A percentile compares a stretch with the other conserved stretches of the same genome.
phyloP scores from a whole-genome alignment of 2,329 filamentous ascomycete genomes.

The Venturia pyrina region DNA sequence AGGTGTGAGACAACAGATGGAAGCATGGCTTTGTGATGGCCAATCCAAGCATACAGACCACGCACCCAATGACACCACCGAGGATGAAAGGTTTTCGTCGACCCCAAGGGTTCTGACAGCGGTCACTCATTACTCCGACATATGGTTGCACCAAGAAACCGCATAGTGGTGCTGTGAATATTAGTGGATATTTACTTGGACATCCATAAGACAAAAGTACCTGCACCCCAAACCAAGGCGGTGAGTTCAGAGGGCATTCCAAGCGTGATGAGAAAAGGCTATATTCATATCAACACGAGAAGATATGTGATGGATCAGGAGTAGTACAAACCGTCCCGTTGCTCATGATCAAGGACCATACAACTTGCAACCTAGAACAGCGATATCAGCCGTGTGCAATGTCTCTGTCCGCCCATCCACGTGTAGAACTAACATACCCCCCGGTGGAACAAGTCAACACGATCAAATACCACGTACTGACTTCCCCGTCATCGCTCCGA shows the following conservation, averaged over 20 bases:
- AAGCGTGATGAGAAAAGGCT: constrained; percentile 62
- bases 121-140: constrained; percentile 71
- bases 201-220: background rate
- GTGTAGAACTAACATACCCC: background rate
- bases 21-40: constrained; percentile 51
- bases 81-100: constrained; percentile 77
- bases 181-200: background rate
- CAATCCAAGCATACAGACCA: constrained; percentile 57
- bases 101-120: constrained; percentile 63
- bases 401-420: too few species aligned
- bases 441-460: constrained; percentile 7
- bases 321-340: constrained; percentile 13
- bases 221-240: constrained; percentile 73
- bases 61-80: constrained; percentile 55
- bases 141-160: constrained; percentile 75
- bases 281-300: background rate
- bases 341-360: constrained; percentile 17
- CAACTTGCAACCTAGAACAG: constrained; percentile 12
- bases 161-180: constrained; percentile 52
- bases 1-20: constrained; percentile 21
- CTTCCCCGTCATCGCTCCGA: background rate
- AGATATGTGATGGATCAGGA: background rate
- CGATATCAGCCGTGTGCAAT: background rate
- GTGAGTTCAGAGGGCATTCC: constrained; percentile 75
- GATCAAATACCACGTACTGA: constrained; percentile 3